phyloP scores from a whole-genome alignment of 169 alveolate species.

The Eimeria tenella region DNA sequence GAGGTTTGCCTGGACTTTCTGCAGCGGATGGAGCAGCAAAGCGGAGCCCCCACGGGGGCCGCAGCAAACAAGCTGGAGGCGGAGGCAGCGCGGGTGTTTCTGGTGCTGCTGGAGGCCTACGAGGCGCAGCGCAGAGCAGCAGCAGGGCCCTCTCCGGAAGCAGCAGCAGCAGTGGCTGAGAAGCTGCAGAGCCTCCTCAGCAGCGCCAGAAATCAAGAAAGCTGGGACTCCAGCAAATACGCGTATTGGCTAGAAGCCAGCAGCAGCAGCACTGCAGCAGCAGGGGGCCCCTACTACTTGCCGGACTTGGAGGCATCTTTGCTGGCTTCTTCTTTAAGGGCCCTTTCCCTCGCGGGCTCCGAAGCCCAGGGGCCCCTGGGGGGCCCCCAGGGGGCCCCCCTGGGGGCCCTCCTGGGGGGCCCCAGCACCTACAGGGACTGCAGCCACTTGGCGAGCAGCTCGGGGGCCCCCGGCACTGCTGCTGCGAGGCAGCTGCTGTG shows the following conservation, averaged over 20 bases:
- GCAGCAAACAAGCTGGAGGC: conserved; percentile 26
- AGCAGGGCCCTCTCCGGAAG: neutral
- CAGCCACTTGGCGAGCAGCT: neutral
- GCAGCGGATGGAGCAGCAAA: neutral
- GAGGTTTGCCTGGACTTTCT: neutral
- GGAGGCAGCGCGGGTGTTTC: conserved; percentile 34
- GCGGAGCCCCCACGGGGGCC: neutral
- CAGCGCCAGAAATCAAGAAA: neutral
- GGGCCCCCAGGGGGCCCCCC: no score
- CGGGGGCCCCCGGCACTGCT: neutral
- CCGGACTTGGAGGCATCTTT: neutral
- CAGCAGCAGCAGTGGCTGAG: neutral
- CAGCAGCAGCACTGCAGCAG: neutral
- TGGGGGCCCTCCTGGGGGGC: neutral
- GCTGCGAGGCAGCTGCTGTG: neutral
- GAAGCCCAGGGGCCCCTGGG: no score
- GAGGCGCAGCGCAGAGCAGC: neutral
- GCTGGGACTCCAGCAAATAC: neutral
- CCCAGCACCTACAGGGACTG: neutral
- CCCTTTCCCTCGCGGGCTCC: neutral
- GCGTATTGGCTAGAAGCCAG: conserved; percentile 13
- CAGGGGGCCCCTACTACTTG: neutral
- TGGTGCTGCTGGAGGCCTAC: neutral
- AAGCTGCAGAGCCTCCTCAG: neutral
- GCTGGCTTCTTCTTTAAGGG: neutral